Evolutionary conservation across 2,329 filamentous ascomycete genomes (phyloP).

Genomic region (Arthroderma uncinatum): DNA sequence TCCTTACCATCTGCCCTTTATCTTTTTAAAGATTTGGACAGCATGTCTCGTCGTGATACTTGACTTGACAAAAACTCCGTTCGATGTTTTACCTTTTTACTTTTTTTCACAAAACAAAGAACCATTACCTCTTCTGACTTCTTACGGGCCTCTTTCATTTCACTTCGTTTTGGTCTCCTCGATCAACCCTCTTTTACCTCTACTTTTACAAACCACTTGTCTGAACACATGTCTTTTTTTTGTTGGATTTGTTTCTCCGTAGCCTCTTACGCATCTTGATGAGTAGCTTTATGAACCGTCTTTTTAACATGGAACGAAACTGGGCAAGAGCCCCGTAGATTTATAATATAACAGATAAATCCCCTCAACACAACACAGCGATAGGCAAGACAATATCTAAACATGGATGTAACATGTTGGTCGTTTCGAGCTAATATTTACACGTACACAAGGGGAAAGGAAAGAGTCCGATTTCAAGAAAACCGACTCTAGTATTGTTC

Average conservation of each 20-base stretch:
- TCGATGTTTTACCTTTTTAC: slow-evolving; percentile 17
- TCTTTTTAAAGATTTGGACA: background rate
- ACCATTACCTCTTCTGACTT: background rate
- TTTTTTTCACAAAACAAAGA: slow-evolving; percentile 16
- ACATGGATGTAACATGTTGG: background rate
- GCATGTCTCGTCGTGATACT: background rate
- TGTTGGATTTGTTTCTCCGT: background rate
- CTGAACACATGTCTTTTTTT: background rate
- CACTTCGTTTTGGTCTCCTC: background rate
- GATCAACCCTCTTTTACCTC: background rate
- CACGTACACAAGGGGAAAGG: background rate
- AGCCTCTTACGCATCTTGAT: background rate
- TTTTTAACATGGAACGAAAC: background rate
- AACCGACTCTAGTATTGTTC: slow-evolving; percentile 25
- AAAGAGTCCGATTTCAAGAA: background rate
- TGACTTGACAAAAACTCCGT: background rate
- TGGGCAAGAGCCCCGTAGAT: background rate
- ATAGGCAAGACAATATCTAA: background rate
- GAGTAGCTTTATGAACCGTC: background rate
- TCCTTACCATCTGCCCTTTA: background rate
- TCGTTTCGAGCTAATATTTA: slow-evolving; percentile 8
- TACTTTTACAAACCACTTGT: background rate
- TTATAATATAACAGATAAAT: background rate
- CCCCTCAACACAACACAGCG: background rate
- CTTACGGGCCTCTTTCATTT: background rate